Base-by-base conservation (phyloP, 495 filamentous ascomycete species). In the Xylaria flabelliformis region DNA sequence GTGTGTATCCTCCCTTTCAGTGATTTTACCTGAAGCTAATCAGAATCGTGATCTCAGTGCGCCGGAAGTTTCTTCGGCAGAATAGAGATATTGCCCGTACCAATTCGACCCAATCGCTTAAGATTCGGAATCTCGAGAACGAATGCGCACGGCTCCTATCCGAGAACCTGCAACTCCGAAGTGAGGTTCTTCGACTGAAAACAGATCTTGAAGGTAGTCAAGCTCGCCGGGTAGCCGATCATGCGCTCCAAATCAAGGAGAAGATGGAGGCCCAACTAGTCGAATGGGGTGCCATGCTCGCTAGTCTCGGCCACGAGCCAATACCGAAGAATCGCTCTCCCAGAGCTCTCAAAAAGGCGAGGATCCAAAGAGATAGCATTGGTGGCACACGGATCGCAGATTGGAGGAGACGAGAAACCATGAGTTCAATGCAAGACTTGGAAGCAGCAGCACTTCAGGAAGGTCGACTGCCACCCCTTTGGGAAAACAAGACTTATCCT, bases 21-120 rank as follows among this genome's bases (percentile, higher is more conserved):
- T 55, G 17, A 13, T 58, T 7, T 24, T 29, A 17, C 34, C 32
- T 24, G 44, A 34, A 24, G 17, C 46, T 66, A 10, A 64, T 73
- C 81, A 69, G 79, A 64, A 48, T 24, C 1, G 29, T 53, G 13
- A 59, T 44, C 58, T 3, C 73, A 97, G 94, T 97, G 48, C 95
- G 94, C 78, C 85, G 93, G 74, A 89, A 92, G 77, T 97, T 96
- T 78, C 83, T 97, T 61, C 89, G 95, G 51, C 96, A 99, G 79
- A 99, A 99, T 80, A 90, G 94, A 70, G 96, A 98, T 75, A 94
- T 99, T 71, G 94, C 94, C 69, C 88, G 92, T 77, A 89, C 90
- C 72, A 98, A 99, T 83, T 97, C 97, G 3, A 90, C 90, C 72
- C 97, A 98, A 80, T 95, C 94, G 21, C 85, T 95, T 44, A 92